Evolutionary conservation across 164 flowering plant genomes (phyloP).

Genomic region (Vitis amurensis): DNA sequence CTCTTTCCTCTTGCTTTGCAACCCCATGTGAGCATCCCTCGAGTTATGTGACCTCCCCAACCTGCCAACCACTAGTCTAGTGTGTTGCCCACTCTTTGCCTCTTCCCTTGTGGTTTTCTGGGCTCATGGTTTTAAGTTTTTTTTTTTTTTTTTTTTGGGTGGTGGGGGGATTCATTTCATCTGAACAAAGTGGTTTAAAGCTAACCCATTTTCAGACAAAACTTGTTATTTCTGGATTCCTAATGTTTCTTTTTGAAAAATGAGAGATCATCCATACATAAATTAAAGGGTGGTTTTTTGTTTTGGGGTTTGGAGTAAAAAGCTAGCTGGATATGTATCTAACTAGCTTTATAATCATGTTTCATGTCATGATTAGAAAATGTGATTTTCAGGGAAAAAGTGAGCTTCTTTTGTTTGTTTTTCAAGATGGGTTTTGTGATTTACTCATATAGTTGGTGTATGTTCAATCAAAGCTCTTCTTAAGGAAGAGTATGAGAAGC

Average conservation of each 20-base stretch:
- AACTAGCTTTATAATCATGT: conserved; percentile 13
- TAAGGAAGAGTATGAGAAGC: neutral
- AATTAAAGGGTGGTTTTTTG: no score
- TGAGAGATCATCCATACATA: no score
- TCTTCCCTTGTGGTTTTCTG: conserved; percentile 1
- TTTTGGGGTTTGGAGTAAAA: no score
- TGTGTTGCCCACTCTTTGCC: conserved; percentile 12
- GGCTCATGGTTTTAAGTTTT: neutral
- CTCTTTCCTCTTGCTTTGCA: conserved; percentile 21
- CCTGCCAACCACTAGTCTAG: conserved; percentile 1
- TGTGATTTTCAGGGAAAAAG: conserved; percentile 20
- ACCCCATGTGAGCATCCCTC: conserved; percentile 51
- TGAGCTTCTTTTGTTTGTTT: conserved; percentile 5
- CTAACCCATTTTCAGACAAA: no score
- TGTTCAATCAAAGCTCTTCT: neutral
- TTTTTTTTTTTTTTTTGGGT: no score
- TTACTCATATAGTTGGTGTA: conserved; percentile 11
- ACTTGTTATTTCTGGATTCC: no score
- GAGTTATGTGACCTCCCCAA: conserved; percentile 33
- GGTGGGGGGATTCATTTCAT: no score
- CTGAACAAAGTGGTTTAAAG: no score
- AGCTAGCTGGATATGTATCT: neutral
- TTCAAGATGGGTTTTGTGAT: conserved; percentile 13
- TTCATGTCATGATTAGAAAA: conserved; percentile 8
- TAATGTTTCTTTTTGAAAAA: no score